Percentiles rank a stretch among this genome's conserved stretches.
These are phyloP conservation scores for Populus simonii DNA, from an alignment of 345 rosid genomes.

Conservation along the genomic window DNA sequence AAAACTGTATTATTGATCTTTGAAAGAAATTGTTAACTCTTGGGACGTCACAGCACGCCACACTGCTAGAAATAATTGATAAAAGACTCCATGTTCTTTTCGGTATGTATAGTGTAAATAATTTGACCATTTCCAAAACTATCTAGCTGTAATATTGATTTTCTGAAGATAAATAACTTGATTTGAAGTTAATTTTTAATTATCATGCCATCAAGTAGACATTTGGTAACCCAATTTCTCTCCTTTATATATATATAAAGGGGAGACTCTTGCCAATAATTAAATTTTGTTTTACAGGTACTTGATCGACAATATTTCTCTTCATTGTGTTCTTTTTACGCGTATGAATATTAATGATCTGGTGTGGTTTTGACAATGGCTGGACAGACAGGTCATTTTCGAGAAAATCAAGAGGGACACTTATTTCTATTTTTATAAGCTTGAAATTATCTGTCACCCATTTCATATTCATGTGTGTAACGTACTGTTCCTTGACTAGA, in stretches of 20 bases:
- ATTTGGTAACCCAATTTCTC: no score
- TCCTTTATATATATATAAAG: no score
- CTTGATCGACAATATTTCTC: background rate
- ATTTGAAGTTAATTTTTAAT: background rate
- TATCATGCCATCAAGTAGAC: background rate
- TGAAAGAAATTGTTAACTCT: background rate
- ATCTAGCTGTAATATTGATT: background rate
- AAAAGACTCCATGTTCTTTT: background rate
- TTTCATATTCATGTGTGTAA: constrained; percentile 19
- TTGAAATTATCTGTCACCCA: constrained; percentile 47
- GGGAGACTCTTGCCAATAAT: background rate
- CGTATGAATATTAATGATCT: background rate
- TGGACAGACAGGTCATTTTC: constrained; percentile 18
- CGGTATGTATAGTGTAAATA: background rate
- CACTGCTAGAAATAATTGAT: background rate
- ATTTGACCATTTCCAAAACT: background rate
- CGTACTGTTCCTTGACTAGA: constrained; percentile 20
- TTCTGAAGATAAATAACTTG: background rate
- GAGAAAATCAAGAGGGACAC: background rate
- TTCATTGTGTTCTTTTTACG: background rate
- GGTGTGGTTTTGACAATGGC: constrained; percentile 10
- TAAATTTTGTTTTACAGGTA: background rate
- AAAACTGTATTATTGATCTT: background rate
- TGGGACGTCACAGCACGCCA: background rate
- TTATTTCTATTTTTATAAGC: constrained; percentile 8